Base-by-base conservation (phyloP, 306 rosid genomes). In the Morella rubra region DNA sequence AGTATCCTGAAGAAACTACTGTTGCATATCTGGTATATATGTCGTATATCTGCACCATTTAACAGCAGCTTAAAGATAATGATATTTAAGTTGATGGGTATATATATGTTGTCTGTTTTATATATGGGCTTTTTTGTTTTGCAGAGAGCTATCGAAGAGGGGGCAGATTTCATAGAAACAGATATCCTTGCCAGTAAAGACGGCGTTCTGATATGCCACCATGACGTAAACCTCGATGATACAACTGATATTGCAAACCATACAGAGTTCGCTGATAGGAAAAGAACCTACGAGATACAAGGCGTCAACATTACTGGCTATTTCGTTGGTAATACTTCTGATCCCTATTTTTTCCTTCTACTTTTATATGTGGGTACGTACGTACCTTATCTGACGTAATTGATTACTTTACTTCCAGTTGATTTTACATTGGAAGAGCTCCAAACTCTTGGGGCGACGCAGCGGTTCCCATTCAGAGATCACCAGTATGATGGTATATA, bases 131-230 rank as follows among this genome's bases (percentile, higher is more conserved):
- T 3, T 13, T 42, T 14, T 13, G 18, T 1, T 12, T 78, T 87
- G 90, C 82, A 92, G 99, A 92, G 90, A 81, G 99, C 99, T 69
- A 89, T 95, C 83, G 87, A 88, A 85, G 99, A 95, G 84, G 99
- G 99, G 12, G 82, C 97, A 52, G 99, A 95, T 87, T 95, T 95
- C 91, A 91, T 95, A 76, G 99, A 95, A 81, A 77, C 97, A 6
- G 99, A 95, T 77, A 85, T 95, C 77, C 79, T 87, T 49, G 81
- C 99, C 80, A 87, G 97, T 67, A 89, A 85, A 84, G 99, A 92
- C 70, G 99, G 99, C 62, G 86, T 86, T 71, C 97, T 90, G 65
- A 82, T 95, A 69, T 87, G 97, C 84, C 89, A 88, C 80, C 99
- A 95, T 77, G 93, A 92, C 82, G 89, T 86, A 61, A 88, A 55